phyloP scores from a whole-genome alignment of 2,329 filamentous ascomycete species.

The Zymoseptoria ardabiliae region DNA sequence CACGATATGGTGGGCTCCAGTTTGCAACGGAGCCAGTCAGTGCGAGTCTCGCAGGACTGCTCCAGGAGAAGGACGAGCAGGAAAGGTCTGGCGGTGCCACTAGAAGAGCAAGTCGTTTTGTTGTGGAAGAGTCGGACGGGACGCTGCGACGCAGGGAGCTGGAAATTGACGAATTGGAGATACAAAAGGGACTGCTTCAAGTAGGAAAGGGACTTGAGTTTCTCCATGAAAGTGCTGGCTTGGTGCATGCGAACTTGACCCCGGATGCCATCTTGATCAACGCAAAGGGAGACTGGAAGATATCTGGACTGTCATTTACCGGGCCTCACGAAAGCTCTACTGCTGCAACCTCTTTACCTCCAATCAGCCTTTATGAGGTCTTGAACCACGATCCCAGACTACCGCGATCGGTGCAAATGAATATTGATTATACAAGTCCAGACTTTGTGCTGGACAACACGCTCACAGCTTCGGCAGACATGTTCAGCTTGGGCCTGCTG shows the following conservation, averaged over 20 bases:
- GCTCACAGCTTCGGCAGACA: conserved; percentile 74
- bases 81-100: conserved; percentile 59
- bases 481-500: conserved; percentile 87
- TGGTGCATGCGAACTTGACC: conserved; percentile 91
- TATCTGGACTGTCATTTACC: conserved; percentile 87
- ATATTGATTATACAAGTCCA: conserved; percentile 87
- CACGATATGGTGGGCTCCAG: conserved; percentile 80
- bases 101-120: conserved; percentile 68
- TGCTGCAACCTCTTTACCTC: conserved; percentile 58
- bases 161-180: conserved; percentile 93
- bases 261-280: conserved; percentile 93
- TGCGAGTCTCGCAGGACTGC: conserved; percentile 71
- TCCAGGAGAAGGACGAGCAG: conserved; percentile 85
- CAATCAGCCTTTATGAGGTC: conserved; percentile 74
- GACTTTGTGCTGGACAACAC: conserved; percentile 92
- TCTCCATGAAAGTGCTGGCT: conserved; percentile 87
- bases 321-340: conserved; percentile 70
- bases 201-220: conserved; percentile 93
- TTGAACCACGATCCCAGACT: conserved; percentile 79
- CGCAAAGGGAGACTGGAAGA: conserved; percentile 97
- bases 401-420: conserved; percentile 74
- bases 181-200: conserved; percentile 91
- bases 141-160: conserved; percentile 65
- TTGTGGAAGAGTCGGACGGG: conserved; percentile 71
- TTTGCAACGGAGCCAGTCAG: conserved; percentile 92